Evolutionary conservation across 805 yeast genomes (phyloP), one percentile per base, ranked within the genome.

Genomic region (Kodamaea neixiangensis): DNA sequence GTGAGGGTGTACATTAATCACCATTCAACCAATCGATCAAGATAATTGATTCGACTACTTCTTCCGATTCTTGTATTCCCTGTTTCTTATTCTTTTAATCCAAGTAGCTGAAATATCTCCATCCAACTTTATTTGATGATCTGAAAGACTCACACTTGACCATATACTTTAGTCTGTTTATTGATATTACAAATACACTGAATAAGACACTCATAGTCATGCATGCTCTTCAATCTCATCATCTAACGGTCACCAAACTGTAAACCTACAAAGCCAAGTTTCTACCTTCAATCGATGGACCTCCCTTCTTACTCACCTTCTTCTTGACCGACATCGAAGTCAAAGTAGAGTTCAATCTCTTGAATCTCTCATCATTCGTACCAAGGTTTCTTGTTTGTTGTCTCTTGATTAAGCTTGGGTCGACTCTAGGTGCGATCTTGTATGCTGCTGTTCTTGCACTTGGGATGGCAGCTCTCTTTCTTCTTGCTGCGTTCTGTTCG

Each of bases 401-500:
- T 57, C 70, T 74, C 63, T 71, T 70, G 59, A 79, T 68, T 55
- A 66, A 65, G 54, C 75, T 77, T 41, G 84, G 65, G 60, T 80
- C 83, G 55, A 87, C 87, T 63, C 78, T 83, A 50, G 98, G 98
- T 1, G 97, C 98, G 63, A 88, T 85, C 62, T 86, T 87, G 74
- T 89, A 92, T 52, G 93, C 96, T 11, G 90, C 82, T 2, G 94
- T 86, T 55, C 94, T 81, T 42, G 93, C 91, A 33, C 86, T 84
- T n/a, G 98, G 98, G 46, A 94, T 93, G 37, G 96, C 96, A 3
- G 98, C 97, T 68, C 98, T 81, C 68, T 88, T 88, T 71, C 97
- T 82, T 69, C 97, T 81, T 57, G 85, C 90, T 7, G 97, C 97
- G 60, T 89, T 86, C 65, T 87, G 92, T 71, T 91, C 97, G 62